Base-by-base conservation (phyloP, 257 asterid species). In the Echium plantagineum region DNA sequence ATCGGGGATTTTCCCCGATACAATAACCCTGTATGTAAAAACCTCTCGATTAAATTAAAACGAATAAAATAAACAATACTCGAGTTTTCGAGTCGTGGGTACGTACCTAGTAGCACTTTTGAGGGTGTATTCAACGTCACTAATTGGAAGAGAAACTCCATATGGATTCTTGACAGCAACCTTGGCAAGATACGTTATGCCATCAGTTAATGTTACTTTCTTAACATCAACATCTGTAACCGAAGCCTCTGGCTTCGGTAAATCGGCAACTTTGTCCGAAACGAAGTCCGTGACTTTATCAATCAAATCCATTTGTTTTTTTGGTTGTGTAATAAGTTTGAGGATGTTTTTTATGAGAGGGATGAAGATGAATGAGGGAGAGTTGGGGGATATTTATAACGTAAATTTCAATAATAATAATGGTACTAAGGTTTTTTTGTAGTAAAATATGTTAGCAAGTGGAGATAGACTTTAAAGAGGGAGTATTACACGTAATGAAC, bases 221-320 rank as follows among this genome's bases (percentile, higher is more conserved):
- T 78, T 77, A 3, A 89, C 79, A 76, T 89, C 94, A 30, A 89
- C 85, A 71, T 86, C 95, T 19, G 76, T 71, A 19, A 89, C 65
- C 24, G 63, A 54, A 0, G 91, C 95, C 71, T 86, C 94, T 53
- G 97, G 94, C 83, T 77, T 86, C 75, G 81, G 60, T 24, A 84
- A 26, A 16, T 63, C 55, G 3, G 67, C 69, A 57, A 84, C 66
- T 69, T 84, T 79, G 0, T 79, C 94, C 0, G 85, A 21, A 1
- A 83, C 81, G 20, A 56, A 85, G 42, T 72, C 63, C 83, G 78
- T 85, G 21, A 88, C 86, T 74, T 81, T 85, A 15, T 80, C 88
- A 71, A 85, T n/a, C 21, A 81, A 69, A 59, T 69, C 74, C 81
- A 82, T 82, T 74, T n/a, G n/a, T n/a, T 42, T 71, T 55, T 42